phyloP scores from a whole-genome alignment of 352 stramenopile genomes.

The Pythium chondricola region DNA sequence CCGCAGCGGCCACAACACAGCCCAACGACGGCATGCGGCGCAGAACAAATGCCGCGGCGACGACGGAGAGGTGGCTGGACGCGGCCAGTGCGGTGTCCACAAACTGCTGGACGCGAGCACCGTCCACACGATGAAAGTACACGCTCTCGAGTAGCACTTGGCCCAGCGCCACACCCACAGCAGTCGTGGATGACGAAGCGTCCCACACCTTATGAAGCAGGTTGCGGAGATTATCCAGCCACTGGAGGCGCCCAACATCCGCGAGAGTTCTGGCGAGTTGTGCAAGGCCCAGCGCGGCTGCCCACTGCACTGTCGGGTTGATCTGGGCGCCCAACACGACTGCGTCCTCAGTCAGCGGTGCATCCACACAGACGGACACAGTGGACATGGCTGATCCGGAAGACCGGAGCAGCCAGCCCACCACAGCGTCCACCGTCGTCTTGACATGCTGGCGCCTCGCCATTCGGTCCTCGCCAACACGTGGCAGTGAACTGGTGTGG shows the following conservation, averaged over 20 bases:
- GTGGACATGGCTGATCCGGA: neutral
- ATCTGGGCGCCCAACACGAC: too few species aligned
- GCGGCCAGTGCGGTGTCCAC: too few species aligned
- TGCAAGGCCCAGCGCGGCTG: slow-evolving; percentile 4
- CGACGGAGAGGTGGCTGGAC: neutral
- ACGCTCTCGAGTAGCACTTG: slow-evolving; percentile 7
- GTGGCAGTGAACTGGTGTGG: slow-evolving; percentile 3
- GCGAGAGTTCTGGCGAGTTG: slow-evolving; percentile 2
- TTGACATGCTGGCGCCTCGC: neutral
- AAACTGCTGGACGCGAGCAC: slow-evolving; percentile 3
- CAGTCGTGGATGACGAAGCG: neutral
- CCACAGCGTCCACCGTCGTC: neutral
- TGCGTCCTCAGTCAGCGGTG: neutral
- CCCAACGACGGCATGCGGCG: neutral
- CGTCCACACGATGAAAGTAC: neutral
- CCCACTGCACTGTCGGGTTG: slow-evolving; percentile 9
- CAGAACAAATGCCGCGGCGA: neutral
- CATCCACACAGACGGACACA: neutral
- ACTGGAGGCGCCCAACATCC: slow-evolving; percentile 13
- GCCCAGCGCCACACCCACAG: slow-evolving; percentile 2
- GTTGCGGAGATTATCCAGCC: slow-evolving; percentile 35
- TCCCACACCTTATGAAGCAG: slow-evolving; percentile 19
- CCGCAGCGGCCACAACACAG: neutral
- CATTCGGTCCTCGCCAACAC: neutral
- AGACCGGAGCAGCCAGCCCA: neutral